Conservation (phyloP, 768 basidiomycete species). For the Porphyrellus cyaneotinctus region DNA sequence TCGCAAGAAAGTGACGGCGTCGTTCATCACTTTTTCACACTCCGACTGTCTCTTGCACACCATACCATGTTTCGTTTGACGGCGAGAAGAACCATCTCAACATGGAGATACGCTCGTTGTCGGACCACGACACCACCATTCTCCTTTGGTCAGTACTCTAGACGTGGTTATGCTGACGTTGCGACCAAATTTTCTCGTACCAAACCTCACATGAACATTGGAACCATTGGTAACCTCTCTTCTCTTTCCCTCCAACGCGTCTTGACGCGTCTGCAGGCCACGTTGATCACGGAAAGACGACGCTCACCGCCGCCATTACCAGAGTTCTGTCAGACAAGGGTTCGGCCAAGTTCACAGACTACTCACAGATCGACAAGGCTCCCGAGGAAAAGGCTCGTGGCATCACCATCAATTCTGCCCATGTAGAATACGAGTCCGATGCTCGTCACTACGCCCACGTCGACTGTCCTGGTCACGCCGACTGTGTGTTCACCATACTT, state of each 20-base stretch:
- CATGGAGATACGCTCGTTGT: conserved; percentile 14
- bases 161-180: conserved; percentile 72
- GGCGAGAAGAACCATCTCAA: background rate
- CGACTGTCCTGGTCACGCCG: conserved; percentile 95
- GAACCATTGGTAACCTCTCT: conserved; percentile 66
- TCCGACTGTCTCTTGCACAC: conserved; percentile 21
- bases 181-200: conserved; percentile 56
- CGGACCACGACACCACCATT: conserved; percentile 9
- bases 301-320: conserved; percentile 92
- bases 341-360: conserved; percentile 86
- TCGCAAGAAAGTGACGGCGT: conserved; percentile 80
- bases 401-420: conserved; percentile 98
- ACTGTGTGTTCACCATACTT: conserved; percentile 54
- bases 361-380: conserved; percentile 97
- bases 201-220: conserved; percentile 94
- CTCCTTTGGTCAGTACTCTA: conserved; percentile 7
- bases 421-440: conserved; percentile 96
- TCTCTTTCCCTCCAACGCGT: conserved; percentile 11
- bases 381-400: conserved; percentile 99
- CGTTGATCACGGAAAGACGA: conserved; percentile 98
- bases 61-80: conserved; percentile 33
- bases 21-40: conserved; percentile 50
- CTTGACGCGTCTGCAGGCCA: conserved; percentile 50
- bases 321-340: conserved; percentile 80
- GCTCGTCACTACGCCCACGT: conserved; percentile 94